phyloP scores from a whole-genome alignment of 176 grass and related monocot genomes.

The Carex littledalei region DNA sequence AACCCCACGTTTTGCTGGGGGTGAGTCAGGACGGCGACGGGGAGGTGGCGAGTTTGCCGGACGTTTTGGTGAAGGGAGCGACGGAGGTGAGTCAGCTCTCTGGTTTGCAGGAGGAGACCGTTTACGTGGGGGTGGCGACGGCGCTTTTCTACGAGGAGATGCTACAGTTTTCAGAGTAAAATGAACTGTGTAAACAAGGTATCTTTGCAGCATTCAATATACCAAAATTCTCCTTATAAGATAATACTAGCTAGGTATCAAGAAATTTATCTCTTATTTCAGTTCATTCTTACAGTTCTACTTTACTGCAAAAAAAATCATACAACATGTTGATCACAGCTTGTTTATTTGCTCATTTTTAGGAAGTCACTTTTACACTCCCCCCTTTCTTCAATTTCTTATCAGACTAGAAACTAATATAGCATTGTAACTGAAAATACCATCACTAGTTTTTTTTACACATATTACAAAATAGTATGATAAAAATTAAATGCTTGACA shows the following conservation, averaged over 20 bases:
- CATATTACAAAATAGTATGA: background rate
- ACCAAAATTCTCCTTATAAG: background rate
- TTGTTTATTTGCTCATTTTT: background rate
- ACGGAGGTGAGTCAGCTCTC: constrained; percentile 52
- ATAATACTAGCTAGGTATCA: background rate
- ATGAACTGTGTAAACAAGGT: background rate
- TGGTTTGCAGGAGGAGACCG: constrained; percentile 50
- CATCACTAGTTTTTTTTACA: background rate
- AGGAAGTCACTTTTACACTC: background rate
- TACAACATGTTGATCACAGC: background rate
- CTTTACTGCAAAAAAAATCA: background rate
- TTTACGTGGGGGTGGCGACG: constrained; percentile 49
- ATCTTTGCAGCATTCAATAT: background rate
- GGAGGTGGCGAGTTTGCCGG: constrained; percentile 33
- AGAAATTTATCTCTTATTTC: background rate
- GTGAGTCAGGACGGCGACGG: constrained; percentile 60
- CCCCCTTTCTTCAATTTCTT: background rate
- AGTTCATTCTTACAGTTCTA: background rate
- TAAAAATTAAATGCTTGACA: constrained; percentile 13
- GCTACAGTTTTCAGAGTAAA: constrained; percentile 31
- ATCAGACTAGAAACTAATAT: background rate
- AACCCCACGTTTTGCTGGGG: constrained; percentile 34
- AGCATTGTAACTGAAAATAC: background rate
- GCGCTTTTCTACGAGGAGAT: constrained; percentile 62
- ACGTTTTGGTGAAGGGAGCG: constrained; percentile 32